Base-by-base conservation (phyloP, 768 basidiomycete genomes). In the Hygrocybe coccinea region DNA sequence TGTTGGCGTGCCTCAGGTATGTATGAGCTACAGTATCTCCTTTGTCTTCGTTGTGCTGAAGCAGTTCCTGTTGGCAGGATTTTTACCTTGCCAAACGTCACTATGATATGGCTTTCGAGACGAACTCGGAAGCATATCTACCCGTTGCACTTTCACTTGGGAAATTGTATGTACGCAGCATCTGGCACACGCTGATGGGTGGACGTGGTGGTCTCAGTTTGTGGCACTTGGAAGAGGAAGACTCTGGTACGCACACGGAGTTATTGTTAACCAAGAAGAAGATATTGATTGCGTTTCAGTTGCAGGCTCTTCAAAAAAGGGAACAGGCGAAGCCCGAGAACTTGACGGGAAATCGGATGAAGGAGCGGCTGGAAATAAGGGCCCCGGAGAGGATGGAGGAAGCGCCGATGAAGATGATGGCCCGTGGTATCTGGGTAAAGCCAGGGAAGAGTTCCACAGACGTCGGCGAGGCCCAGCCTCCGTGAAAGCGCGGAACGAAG, bases 81-180 rank as follows among this genome's bases (percentile, higher is more conserved):
- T 98, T 91, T 76, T 89, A 97, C 69, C 82, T 98, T 17, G 97
- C 97, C 0, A 99, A 98, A 70, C 79, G 97, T 19, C 89, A 95
- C 67, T 98, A 97, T 68, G 97, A 98, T 67, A 70, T 86, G 52
- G 91, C 94, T 4, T 69, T 90, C 41, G 91, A 95, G 59, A 91
- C 89, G 3, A 95, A 95, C 63, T 66, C 75, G 39, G 94, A 97
- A 64, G 95, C 94, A 0, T 93, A 91, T 65, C 73, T 97, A 21
- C 94, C 95, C 0, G 89, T 97, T 45, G 69, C 82, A 24, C 71
- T 98, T 17, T 94, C 92, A 2, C 74, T 98, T 37, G 72, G 82
- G 50, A 91, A 90, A 66, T 72, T 99, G 25, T 89, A 97, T 66
- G 67, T 82, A 8, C 84, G 86, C 15, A 95, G 91, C 64, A 71